These are phyloP conservation scores for Trifolium repens DNA, from an alignment of 306 rosid genomes.

Conservation along the genomic window DNA sequence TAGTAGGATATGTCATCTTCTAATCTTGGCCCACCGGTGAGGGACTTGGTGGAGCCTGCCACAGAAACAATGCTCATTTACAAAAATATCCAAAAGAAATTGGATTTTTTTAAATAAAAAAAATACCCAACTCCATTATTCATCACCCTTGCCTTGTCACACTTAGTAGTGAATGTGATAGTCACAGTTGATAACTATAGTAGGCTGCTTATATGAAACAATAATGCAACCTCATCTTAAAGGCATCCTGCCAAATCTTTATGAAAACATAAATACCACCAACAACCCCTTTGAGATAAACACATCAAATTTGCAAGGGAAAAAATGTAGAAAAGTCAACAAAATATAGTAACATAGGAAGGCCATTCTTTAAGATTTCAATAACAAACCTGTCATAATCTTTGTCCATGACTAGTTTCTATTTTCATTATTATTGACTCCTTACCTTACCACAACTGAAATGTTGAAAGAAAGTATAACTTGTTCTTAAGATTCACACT, in stretches of 20 bases:
- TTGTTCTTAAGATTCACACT: slow-evolving; percentile 1
- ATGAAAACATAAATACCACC: slow-evolving; percentile 16
- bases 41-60: too few species aligned
- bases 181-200: neutral
- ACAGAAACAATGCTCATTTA: too few species aligned
- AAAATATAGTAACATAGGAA: neutral
- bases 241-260: neutral
- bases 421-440: neutral
- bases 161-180: neutral
- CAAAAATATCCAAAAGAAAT: neutral
- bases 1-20: too few species aligned
- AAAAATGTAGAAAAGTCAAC: slow-evolving; percentile 4
- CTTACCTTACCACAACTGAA: neutral
- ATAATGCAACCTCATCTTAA: neutral
- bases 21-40: too few species aligned
- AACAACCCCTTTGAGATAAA: neutral
- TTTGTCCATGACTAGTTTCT: neutral
- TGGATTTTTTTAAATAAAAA: too few species aligned
- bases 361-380: slow-evolving; percentile 2
- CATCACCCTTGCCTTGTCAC: neutral
- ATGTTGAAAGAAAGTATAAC: slow-evolving; percentile 4
- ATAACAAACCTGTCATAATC: neutral
- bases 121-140: neutral
- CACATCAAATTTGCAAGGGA: neutral
- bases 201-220: neutral